Evolutionary conservation across 1,139 yeast species (phyloP), one percentile per base, ranked within the genome.

Genomic region (Sugiyamaella xylanicola): DNA sequence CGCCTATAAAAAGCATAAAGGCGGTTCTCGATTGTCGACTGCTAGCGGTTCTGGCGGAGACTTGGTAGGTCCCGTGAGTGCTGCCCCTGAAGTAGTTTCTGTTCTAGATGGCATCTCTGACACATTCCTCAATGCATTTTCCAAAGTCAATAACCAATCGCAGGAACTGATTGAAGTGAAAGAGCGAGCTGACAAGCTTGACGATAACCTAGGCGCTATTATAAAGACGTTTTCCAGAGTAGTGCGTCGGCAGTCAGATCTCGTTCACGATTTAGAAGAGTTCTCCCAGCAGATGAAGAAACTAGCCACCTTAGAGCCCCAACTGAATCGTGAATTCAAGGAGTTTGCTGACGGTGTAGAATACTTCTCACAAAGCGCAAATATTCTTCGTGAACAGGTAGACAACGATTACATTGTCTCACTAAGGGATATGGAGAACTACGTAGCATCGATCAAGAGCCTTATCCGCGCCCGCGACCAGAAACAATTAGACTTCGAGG

Each of bases 401-500:
- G 97, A 93, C 66, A 88, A 85, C 62, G 86, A 90, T 44, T 93
- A 90, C 65, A 76, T 91, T 55, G 89, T 90, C 1, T 83, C 95
- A 3, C 74, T 93, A 62, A 86, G 88, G 63, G 98, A 93, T 70
- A 80, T 95, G 73, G 90, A 93, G 61, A 92, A 88, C 72, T 93
- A 91, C 66, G 85, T 92, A 52, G 78, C 81, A 42, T 83, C 93
- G 32, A 78, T 93, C 63, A 87, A 90, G 63, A 82, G 81, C 58
- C 75, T 92, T 61, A 81, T 93, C 57, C 92, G 87, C 67, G 78
- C 88, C 55, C 90, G 93, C 61, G 99, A 93, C 67, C 93, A 90
- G 68, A 92, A 92, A 70, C 92, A 88, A 63, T 81, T 92, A 41
- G 99, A 93, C 70, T 83, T 87, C 65, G 97, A 93, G 67, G 96